Evolutionary conservation across 2,329 filamentous ascomycete species (phyloP), one percentile per base, ranked within the genome.

Genomic region (Eurotiales sp.): DNA sequence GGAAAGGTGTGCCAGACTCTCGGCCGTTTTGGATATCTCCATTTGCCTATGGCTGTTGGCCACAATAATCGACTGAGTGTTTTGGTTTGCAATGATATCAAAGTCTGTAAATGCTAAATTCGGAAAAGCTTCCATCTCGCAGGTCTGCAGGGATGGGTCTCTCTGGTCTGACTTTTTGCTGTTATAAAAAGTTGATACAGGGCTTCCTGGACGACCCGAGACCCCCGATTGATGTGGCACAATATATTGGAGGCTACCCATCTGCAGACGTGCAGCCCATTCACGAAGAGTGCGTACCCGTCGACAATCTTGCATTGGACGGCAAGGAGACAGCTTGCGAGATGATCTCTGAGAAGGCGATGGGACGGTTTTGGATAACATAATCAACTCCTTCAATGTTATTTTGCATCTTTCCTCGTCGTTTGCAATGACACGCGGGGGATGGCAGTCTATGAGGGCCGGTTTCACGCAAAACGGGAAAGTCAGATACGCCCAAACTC

Each of bases 241-340:
- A 29, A 55, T 40, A 51, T 54, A 14, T 46, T 52, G 52, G 50
- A 58, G 56, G 12, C 60, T 54, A 15, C 64, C 60, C 6, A 70
- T 40, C 50, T 70, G 64, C 67, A 73, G 68, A 21, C 59, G 58
- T 22, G 70, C 63, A 21, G 67, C 67, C 70, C 69, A 72, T 23
- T 58, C 55, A 47, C 64, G 62, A 8, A 49, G 25, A 15, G 15
- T 10, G 1, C 22, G 42, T 23, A 29, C 30, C 25, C 32, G 44
- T 22, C 29, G 44, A 40, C 25, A 30, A 15, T 32, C 45, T 10
- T 22, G n/a, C 23, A 37, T 21, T 6, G 15, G 21, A 17, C 25
- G 29, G 4, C 36, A 11, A 14, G 22, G 27, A 17, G 17, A 10
- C 12, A 8, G 4, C 25, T 8, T 25, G 3, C 11, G 3, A 29